These are phyloP conservation scores for Aegilops speltoides DNA, from an alignment of 176 grass and related monocot species.

Conservation along the genomic window DNA sequence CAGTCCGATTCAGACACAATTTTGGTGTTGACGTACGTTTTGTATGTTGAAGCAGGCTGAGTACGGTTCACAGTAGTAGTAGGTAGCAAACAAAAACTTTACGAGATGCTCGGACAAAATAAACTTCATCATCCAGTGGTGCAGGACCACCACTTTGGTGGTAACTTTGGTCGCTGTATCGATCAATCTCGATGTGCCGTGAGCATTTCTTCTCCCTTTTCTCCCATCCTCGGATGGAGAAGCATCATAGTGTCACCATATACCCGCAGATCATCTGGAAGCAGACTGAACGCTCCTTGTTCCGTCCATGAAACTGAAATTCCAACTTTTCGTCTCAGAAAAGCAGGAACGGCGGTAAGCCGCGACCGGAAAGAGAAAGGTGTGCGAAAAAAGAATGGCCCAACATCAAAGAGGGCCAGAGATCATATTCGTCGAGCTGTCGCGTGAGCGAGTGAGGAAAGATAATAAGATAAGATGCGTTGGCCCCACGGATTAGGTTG, in stretches of 20 bases:
- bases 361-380: neutral
- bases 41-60: neutral
- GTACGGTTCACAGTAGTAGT: neutral
- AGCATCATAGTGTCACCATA: neutral
- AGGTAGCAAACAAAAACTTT: neutral
- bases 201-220: neutral
- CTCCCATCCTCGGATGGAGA: neutral
- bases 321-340: neutral
- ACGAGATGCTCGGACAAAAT: neutral
- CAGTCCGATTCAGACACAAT: neutral
- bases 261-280: neutral
- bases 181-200: neutral
- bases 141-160: neutral
- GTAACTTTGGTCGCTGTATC: neutral
- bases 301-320: neutral
- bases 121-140: neutral
- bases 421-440: conserved; percentile 14
- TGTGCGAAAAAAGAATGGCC: conserved; percentile 15
- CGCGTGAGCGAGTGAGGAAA: neutral
- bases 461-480: conserved; percentile 7
- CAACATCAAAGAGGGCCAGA: conserved; percentile 9
- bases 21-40: neutral
- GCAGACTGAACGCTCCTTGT: neutral
- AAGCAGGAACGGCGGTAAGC: neutral
- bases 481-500: neutral